Evolutionary conservation across 768 basidiomycete species (phyloP).

Genomic region (Porphyrellus cyaneotinctus): DNA sequence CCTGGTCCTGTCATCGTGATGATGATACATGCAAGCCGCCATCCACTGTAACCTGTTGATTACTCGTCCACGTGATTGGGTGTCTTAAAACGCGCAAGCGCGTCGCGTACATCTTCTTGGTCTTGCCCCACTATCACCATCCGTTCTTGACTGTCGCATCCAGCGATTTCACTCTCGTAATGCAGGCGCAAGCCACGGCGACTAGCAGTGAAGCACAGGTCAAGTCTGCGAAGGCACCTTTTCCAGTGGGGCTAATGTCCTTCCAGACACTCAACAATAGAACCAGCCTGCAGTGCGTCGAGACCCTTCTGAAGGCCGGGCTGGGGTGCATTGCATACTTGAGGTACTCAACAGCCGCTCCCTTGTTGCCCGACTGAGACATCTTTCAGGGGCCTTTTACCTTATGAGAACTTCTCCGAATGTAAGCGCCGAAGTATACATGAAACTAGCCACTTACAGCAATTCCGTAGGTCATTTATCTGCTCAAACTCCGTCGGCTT

Average conservation of each 20-base stretch:
- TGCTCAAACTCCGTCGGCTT: conserved; percentile 29
- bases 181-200: conserved; percentile 25
- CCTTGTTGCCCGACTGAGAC: conserved; percentile 5
- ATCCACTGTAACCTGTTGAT: too few species aligned
- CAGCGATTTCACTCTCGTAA: conserved; percentile 1
- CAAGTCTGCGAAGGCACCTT: not conserved
- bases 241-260: conserved; percentile 4
- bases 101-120: conserved; percentile 3
- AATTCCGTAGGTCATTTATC: conserved; percentile 25
- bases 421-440: conserved; percentile 35
- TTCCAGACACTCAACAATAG: conserved; percentile 45
- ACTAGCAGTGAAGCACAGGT: conserved; percentile 27
- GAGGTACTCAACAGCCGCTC: conserved; percentile 38
- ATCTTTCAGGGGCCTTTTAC: conserved; percentile 59
- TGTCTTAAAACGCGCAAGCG: conserved; percentile 15
- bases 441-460: not conserved
- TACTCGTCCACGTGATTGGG: conserved; percentile 19
- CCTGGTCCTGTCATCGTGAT: too few species aligned
- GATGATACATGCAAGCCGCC: too few species aligned
- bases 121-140: not conserved
- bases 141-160: not conserved
- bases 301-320: conserved; percentile 69
- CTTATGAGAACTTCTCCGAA: conserved; percentile 73
- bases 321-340: conserved; percentile 76
- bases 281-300: conserved; percentile 66